phyloP scores from a whole-genome alignment of 768 basidiomycete species.

The Dentipellis sp. region DNA sequence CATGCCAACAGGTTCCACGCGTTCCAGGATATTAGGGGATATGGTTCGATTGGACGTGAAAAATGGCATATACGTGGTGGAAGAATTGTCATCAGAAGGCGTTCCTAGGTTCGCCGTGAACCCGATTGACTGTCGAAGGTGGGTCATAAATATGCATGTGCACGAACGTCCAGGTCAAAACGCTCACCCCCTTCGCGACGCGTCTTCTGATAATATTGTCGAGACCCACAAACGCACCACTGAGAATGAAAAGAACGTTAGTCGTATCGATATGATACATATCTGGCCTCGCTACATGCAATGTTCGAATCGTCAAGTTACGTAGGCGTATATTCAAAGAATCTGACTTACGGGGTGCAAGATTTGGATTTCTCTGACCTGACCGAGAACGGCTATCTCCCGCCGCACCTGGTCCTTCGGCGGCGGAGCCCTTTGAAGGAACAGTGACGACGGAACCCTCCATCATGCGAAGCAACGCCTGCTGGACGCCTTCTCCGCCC shows the following conservation, averaged over 20 bases:
- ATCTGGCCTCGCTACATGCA: constrained; percentile 48
- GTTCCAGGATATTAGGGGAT: constrained; percentile 48
- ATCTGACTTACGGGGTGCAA: constrained; percentile 17
- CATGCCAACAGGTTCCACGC: constrained; percentile 63
- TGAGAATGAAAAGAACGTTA: constrained; percentile 90
- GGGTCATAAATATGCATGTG: neutral
- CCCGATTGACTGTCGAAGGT: constrained; percentile 66
- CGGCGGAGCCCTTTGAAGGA: constrained; percentile 54
- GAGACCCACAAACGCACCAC: constrained; percentile 91
- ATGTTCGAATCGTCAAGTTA: neutral
- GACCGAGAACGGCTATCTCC: constrained; percentile 39
- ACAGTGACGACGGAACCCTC: constrained; percentile 85
- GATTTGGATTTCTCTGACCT: constrained; percentile 39
- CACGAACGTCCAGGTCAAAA: neutral
- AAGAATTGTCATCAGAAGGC: constrained; percentile 27
- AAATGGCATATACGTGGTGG: constrained; percentile 44
- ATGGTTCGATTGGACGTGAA: constrained; percentile 66
- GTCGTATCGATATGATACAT: constrained; percentile 75
- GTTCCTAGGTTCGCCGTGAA: constrained; percentile 53
- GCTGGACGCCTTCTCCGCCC: constrained; percentile 93
- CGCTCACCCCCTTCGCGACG: constrained; percentile 74
- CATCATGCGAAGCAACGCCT: constrained; percentile 87
- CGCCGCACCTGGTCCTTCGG: constrained; percentile 36
- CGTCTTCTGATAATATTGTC: constrained; percentile 75
- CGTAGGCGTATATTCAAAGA: neutral